Percentiles rank a stretch among this genome's conserved stretches.
Conservation (phyloP, 352 stramenopile species). For the Thalassiosira mediterranea region DNA sequence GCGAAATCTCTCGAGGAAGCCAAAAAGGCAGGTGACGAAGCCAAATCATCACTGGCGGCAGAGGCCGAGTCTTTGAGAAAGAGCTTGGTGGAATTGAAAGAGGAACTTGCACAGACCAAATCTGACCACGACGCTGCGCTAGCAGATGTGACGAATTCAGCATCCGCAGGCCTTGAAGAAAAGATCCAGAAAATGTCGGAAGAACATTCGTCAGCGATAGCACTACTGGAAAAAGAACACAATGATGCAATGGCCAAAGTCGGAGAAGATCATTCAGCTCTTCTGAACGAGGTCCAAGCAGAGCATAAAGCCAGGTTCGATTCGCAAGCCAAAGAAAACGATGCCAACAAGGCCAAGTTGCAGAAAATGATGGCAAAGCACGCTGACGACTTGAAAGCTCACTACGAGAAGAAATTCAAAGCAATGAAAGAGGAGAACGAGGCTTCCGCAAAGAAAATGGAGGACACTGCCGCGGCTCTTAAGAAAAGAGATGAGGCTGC, state of each 20-base stretch:
- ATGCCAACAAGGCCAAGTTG: slow-evolving; percentile 46
- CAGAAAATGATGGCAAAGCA: slow-evolving; percentile 65
- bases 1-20: slow-evolving; percentile 25
- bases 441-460: slow-evolving; percentile 40
- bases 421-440: slow-evolving; percentile 65
- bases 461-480: slow-evolving; percentile 34
- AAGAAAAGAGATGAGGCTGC: slow-evolving; percentile 37
- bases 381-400: slow-evolving; percentile 54
- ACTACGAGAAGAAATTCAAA: slow-evolving; percentile 57
- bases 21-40: slow-evolving; percentile 33
- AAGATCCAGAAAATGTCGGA: slow-evolving; percentile 36
- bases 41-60: slow-evolving; percentile 18
- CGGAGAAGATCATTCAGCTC: slow-evolving; percentile 28
- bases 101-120: slow-evolving; percentile 14
- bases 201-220: slow-evolving; percentile 36
- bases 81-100: slow-evolving; percentile 18
- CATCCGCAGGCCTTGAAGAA: slow-evolving; percentile 33
- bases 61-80: slow-evolving; percentile 29
- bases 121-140: slow-evolving; percentile 21
- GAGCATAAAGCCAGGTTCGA: slow-evolving; percentile 36
- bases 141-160: slow-evolving; percentile 25
- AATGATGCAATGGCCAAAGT: slow-evolving; percentile 31
- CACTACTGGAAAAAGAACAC: slow-evolving; percentile 39
- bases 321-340: slow-evolving; percentile 40
- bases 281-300: slow-evolving; percentile 29